phyloP scores from a whole-genome alignment of 768 basidiomycete species.

The Mycena haematopus region DNA sequence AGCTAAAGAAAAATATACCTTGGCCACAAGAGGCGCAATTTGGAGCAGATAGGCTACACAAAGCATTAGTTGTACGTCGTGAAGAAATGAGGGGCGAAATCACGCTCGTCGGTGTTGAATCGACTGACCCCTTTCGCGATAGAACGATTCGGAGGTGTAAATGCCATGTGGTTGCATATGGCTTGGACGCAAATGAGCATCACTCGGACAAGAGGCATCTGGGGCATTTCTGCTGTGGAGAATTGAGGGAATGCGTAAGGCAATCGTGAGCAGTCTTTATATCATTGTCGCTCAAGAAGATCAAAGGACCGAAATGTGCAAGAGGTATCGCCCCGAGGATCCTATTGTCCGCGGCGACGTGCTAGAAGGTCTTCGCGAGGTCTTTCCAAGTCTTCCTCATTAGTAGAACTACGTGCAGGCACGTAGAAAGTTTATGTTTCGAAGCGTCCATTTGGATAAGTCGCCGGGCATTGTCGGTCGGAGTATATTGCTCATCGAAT shows the following conservation, averaged over 20 bases:
- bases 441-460: not conserved
- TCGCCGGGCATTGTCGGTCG: not conserved
- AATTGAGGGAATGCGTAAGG: not conserved
- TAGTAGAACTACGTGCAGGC: not conserved
- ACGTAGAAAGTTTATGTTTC: not conserved
- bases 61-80: too few relatives aligned
- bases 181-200: constrained; percentile 50
- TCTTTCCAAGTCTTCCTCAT: constrained; percentile 7
- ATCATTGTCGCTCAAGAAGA: constrained; percentile 12
- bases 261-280: constrained; percentile 3
- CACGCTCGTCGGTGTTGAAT: constrained; percentile 49
- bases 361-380: not conserved
- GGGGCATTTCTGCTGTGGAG: constrained; percentile 9
- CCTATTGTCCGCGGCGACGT: constrained; percentile 8
- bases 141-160: constrained; percentile 56
- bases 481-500: not conserved
- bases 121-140: constrained; percentile 44
- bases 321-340: constrained; percentile 3
- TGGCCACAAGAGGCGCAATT: constrained; percentile 55
- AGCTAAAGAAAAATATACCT: constrained; percentile 35
- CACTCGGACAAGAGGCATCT: constrained; percentile 48
- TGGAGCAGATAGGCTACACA: constrained; percentile 43
- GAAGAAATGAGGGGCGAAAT: too few relatives aligned
- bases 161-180: constrained; percentile 50
- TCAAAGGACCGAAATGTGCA: constrained; percentile 12